phyloP scores from a whole-genome alignment of 1,284 basidiomycete genomes.

The Cronartium quercuum region DNA sequence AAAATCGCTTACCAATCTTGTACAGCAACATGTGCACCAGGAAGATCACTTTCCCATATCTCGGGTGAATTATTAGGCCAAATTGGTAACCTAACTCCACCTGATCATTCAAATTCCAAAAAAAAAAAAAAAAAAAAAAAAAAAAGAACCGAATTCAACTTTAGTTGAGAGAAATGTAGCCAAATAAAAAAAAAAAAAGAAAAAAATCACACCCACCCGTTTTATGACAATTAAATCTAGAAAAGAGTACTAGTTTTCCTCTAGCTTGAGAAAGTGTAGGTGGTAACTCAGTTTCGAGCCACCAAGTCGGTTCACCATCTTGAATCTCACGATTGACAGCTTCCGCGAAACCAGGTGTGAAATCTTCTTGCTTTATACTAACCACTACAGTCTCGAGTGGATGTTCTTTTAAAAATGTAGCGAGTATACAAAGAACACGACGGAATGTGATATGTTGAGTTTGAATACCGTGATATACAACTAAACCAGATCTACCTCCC shows the following conservation, averaged over 20 bases:
- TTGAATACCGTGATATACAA: slow-evolving; percentile 34
- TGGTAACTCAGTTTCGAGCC: slow-evolving; percentile 24
- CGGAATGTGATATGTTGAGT: slow-evolving; percentile 23
- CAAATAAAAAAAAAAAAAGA: neutral
- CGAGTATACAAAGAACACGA: neutral
- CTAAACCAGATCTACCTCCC: neutral
- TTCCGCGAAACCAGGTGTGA: slow-evolving; percentile 1
- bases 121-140: neutral
- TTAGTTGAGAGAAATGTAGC: neutral
- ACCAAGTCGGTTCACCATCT: slow-evolving; percentile 18
- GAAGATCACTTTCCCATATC: slow-evolving; percentile 30
- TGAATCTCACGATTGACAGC: slow-evolving; percentile 8
- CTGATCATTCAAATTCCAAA: neutral
- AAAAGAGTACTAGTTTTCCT: slow-evolving; percentile 28
- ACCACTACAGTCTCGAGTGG: slow-evolving; percentile 17
- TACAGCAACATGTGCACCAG: slow-evolving; percentile 24
- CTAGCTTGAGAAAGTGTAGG: slow-evolving; percentile 20
- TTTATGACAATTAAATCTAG: slow-evolving; percentile 8
- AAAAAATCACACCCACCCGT: neutral
- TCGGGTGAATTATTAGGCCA: slow-evolving; percentile 27
- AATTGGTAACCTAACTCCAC: slow-evolving; percentile 23
- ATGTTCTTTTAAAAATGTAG: slow-evolving; percentile 10
- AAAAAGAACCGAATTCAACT: neutral
- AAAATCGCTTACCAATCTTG: slow-evolving; percentile 28
- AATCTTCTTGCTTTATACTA: slow-evolving; percentile 31